Conservation (phyloP, 2,329 filamentous ascomycete genomes). For the Cladosporium cucumerinum region DNA sequence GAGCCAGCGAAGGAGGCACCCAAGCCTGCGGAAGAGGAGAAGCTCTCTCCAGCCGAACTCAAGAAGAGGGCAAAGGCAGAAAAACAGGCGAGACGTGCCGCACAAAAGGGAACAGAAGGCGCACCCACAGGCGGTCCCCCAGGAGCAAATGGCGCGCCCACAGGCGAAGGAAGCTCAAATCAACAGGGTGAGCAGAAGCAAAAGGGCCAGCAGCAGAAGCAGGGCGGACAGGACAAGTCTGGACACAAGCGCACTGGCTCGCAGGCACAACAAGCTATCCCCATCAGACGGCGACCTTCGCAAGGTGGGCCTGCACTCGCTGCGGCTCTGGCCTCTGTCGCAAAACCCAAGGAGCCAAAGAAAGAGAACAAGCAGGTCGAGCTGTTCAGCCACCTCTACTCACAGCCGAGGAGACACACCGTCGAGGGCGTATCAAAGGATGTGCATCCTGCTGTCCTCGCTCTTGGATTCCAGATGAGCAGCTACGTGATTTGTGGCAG, state of each 20-base stretch:
- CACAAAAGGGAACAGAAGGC: conserved; percentile 32
- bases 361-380: conserved; percentile 60
- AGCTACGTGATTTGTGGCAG: conserved; percentile 86
- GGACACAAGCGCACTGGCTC: conserved; percentile 22
- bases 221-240: conserved; percentile 22
- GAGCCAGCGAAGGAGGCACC: conserved; percentile 21
- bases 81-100: conserved; percentile 78
- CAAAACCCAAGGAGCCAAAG: conserved; percentile 46
- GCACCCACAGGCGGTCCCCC: conserved; percentile 19
- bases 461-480: conserved; percentile 85
- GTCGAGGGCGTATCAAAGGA: conserved; percentile 62
- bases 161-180: conserved; percentile 30
- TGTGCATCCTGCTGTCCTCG: conserved; percentile 81
- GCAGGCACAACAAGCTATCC: conserved; percentile 17
- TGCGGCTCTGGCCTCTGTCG: conserved; percentile 10
- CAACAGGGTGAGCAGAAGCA: conserved; percentile 33
- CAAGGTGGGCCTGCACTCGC: conserved; percentile 22
- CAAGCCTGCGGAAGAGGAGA: conserved; percentile 37
- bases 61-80: conserved; percentile 90
- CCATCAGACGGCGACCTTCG: conserved; percentile 20
- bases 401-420: conserved; percentile 66
- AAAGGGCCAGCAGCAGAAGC: conserved; percentile 35
- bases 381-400: conserved; percentile 68
- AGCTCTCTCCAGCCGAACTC: conserved; percentile 71
- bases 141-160: conserved; percentile 19